Conservation (phyloP, 192 early-diverging fungal genomes). For the Gonapodya prolifera region DNA sequence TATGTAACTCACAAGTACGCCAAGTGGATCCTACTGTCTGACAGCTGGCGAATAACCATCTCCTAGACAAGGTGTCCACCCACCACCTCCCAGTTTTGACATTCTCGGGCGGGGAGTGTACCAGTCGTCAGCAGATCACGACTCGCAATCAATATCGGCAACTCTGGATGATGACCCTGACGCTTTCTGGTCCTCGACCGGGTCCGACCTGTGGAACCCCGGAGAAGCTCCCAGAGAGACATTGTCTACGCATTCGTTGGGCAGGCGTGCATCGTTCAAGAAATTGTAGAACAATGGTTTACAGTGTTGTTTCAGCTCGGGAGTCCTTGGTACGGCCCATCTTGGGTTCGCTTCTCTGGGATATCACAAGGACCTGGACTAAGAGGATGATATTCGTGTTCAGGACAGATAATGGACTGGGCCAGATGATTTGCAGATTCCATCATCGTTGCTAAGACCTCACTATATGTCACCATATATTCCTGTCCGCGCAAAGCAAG, state of each 20-base stretch:
- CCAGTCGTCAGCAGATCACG: background rate
- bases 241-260: background rate
- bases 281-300: background rate
- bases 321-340: too few relatives aligned
- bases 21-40: too few relatives aligned
- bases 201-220: background rate
- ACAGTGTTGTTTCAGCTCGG: too few relatives aligned
- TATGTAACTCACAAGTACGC: background rate
- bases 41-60: background rate
- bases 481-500: background rate
- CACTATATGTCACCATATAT: background rate
- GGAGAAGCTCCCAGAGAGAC: background rate
- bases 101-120: background rate
- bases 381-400: too few relatives aligned
- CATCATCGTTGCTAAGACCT: too few relatives aligned
- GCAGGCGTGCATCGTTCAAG: background rate
- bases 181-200: background rate
- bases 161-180: background rate
- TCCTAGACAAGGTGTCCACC: background rate
- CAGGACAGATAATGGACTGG: too few relatives aligned
- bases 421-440: too few relatives aligned
- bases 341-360: too few relatives aligned
- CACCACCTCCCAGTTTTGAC: background rate
- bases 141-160: background rate
- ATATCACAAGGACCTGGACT: too few relatives aligned